These are phyloP conservation scores for Cucurbita maxima DNA, from an alignment of 306 rosid species.

Conservation along the genomic window DNA sequence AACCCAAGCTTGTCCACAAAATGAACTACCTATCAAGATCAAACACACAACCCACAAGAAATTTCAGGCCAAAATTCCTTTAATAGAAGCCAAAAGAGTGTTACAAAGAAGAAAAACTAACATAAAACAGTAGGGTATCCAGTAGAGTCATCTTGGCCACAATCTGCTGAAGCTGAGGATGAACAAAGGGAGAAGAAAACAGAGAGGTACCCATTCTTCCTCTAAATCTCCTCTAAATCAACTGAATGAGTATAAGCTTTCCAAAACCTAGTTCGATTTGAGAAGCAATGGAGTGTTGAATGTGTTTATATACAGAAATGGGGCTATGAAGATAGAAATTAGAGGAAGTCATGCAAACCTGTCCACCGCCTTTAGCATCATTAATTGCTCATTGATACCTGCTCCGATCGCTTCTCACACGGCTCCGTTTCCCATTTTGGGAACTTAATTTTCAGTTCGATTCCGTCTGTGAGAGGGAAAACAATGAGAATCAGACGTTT, in stretches of 20 bases:
- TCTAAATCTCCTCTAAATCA: background rate
- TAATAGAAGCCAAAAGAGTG: background rate
- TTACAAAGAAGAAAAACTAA: slow-evolving; percentile 7
- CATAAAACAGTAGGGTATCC: slow-evolving; percentile 40
- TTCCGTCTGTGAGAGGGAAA: background rate
- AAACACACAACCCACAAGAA: background rate
- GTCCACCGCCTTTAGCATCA: background rate
- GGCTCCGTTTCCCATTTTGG: background rate
- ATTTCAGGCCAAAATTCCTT: background rate
- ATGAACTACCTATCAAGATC: slow-evolving; percentile 27
- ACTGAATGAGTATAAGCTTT: background rate
- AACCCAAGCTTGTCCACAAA: slow-evolving; percentile 42
- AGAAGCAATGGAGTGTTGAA: background rate
- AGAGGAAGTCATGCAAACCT: slow-evolving; percentile 3
- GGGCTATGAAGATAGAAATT: too few species aligned
- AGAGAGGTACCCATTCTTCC: slow-evolving; percentile 21
- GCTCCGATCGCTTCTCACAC: background rate
- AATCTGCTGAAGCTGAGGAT: slow-evolving; percentile 33
- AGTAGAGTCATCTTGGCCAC: slow-evolving; percentile 44
- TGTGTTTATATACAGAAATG: too few species aligned
- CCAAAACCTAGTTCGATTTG: background rate
- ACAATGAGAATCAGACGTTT: background rate
- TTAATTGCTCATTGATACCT: background rate
- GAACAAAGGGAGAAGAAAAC: slow-evolving; percentile 28
- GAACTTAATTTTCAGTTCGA: background rate